Base-by-base conservation (phyloP, 2,329 filamentous ascomycete genomes). In the Chaetomiaceae sp. region DNA sequence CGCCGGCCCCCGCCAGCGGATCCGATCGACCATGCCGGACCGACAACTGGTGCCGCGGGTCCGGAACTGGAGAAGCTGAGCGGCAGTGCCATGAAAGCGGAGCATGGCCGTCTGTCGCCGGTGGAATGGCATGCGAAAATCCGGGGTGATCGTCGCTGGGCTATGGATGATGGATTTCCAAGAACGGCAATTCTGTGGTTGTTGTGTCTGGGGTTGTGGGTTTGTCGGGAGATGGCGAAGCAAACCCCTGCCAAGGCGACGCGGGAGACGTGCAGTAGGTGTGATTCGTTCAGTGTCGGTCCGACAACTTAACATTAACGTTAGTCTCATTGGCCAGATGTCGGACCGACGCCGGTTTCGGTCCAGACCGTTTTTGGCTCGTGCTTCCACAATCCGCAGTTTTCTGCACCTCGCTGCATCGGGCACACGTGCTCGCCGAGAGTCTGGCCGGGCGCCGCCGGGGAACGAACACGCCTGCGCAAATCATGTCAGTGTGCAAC, bases 291-390 rank as follows among this genome's bases (percentile, higher is more conserved):
- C 2, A 25, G 11, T 42, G 27, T 42, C 47, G 47, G 47, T 6
- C 47, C 47, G 47, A 34, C 27, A 25, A 42, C n/a, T n/a, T n/a
- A 11, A 5, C 14, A 12, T 6, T 11, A 20, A 3, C 25, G 25
- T 27, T 14, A n/a, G n/a, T n/a, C 17, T 17, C 27, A 49, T 49
- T 49, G 47, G 47, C n/a, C 37, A 40, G 8, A n/a, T 34, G 47
- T 49, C 47, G 47, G 47, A 38, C 47, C 47, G 47, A 49, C 27
- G 8, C 25, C 9, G 9, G 9, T 9, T 27, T 27, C 25, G 6
- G 6, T 27, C 9, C n/a, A n/a, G n/a, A n/a, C n/a, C n/a, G n/a
- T n/a, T n/a, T n/a, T n/a, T n/a, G n/a, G n/a, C n/a, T n/a, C n/a
- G n/a, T n/a, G n/a, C n/a, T n/a, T n/a, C n/a, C n/a, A 15, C 40